phyloP scores from a whole-genome alignment of 176 grass and related monocot genomes.

The Triticum timopheevii region DNA sequence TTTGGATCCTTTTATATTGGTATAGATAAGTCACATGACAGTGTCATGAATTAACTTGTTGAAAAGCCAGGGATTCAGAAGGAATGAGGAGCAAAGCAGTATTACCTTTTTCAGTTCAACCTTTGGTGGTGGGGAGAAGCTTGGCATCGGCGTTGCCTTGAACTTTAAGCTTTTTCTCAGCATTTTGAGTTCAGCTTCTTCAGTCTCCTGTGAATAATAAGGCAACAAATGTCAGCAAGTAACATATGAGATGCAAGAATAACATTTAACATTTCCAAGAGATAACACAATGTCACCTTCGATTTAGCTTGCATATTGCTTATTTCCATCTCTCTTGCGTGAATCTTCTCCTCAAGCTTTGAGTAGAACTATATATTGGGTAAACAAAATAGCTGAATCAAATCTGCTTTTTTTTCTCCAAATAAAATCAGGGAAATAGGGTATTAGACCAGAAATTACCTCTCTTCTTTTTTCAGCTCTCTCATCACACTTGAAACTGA shows the following conservation, averaged over 20 bases:
- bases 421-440: neutral
- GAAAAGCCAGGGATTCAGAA: neutral
- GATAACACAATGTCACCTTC: slow-evolving; percentile 38
- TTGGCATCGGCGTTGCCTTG: slow-evolving; percentile 71
- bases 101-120: slow-evolving; percentile 63
- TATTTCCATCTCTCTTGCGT: slow-evolving; percentile 61
- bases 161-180: slow-evolving; percentile 64
- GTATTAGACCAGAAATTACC: slow-evolving; percentile 19
- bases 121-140: slow-evolving; percentile 54
- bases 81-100: neutral
- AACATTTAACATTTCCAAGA: neutral
- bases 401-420: slow-evolving; percentile 1
- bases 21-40: neutral
- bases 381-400: slow-evolving; percentile 9
- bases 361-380: slow-evolving; percentile 53
- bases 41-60: slow-evolving; percentile 22
- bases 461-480: slow-evolving; percentile 66
- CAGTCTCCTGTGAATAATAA: slow-evolving; percentile 48
- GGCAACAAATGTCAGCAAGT: slow-evolving; percentile 18
- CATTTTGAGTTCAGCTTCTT: slow-evolving; percentile 72
- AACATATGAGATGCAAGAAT: neutral
- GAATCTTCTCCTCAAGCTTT: slow-evolving; percentile 70
- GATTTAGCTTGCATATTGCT: slow-evolving; percentile 58
- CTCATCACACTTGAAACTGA: slow-evolving; percentile 71
- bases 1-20: no score